Base-by-base conservation (phyloP, 495 filamentous ascomycete genomes). In the Margaritispora aquatica region DNA sequence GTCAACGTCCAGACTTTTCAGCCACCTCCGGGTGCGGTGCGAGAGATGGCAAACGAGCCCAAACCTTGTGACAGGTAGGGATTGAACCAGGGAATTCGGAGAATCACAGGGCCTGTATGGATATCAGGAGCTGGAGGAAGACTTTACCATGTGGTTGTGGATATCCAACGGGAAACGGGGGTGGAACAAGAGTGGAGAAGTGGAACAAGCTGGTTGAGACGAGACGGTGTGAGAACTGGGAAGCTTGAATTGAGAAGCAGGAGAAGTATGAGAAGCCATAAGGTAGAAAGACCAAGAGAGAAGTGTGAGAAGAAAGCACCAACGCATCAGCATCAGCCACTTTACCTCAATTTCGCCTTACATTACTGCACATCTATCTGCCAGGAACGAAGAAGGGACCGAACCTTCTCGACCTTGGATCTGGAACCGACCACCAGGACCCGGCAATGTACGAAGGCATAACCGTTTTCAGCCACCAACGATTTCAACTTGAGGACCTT, bases 1-100 rank as follows among this genome's bases (percentile, higher is more conserved):
- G 54, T 57, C 26, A 23, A 47, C 19, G 22, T 49, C 54, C 48
- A 46, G 29, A n/a, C 41, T 26, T 59, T n/a, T 34, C 24, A 59
- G 57, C 57, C 57, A 59, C 57, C 48, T 51, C 49, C 57, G 49
- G 26, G 15, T 44, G 17, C 38, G 38, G 38, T 44, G 38, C 38
- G 38, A 44, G 38, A n/a, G 29, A 34, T 5, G 15, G 29, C 5
- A 15, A 21, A 26, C 41, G 46, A 49, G 46, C 26, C n/a, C 24
- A 34, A 29, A 15, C 26, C 26, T 44, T 29, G 19, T 44, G 38
- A 44, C 38, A 17, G 2, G 15, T 17, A 9, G 17, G 38, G 38
- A n/a, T 15, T n/a, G n/a, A n/a, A n/a, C n/a, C n/a, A n/a, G 38
- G 38, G 7, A 9, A 44, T 8, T 8, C 17, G 15, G 38, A 44